Evolutionary conservation across 1,139 yeast species (phyloP).

Genomic region (Yamadazyma buinensis): DNA sequence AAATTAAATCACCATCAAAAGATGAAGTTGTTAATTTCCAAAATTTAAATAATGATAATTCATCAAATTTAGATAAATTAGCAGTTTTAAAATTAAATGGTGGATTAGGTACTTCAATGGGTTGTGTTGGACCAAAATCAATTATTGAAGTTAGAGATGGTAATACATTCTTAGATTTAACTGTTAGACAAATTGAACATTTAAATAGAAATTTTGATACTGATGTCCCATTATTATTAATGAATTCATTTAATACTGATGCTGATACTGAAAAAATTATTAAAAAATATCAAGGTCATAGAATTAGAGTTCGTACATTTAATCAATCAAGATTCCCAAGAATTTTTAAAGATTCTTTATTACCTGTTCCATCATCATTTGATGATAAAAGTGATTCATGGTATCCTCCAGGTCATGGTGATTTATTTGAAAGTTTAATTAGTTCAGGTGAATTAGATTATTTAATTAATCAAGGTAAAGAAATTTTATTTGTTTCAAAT

Average conservation of each 20-base stretch:
- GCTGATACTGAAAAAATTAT: slow-evolving; percentile 93
- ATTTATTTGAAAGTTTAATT: slow-evolving; percentile 84
- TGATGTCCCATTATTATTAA: slow-evolving; percentile 91
- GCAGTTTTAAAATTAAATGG: slow-evolving; percentile 97
- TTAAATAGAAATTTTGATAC: slow-evolving; percentile 87
- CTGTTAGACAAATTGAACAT: slow-evolving; percentile 96
- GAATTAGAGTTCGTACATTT: slow-evolving; percentile 91
- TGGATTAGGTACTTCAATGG: slow-evolving; percentile 99
- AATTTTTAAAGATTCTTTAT: slow-evolving; percentile 86
- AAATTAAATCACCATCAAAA: slow-evolving; percentile 81
- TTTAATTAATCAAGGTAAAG: slow-evolving; percentile 90
- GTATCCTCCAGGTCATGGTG: slow-evolving; percentile 99
- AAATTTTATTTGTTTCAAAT: slow-evolving; percentile 89
- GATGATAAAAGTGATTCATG: slow-evolving; percentile 80
- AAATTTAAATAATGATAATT: slow-evolving; percentile 36
- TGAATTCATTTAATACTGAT: slow-evolving; percentile 98
- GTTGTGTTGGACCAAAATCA: slow-evolving; percentile 98
- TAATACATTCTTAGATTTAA: slow-evolving; percentile 88
- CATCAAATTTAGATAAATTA: slow-evolving; percentile 65
- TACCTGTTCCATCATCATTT: slow-evolving; percentile 83
- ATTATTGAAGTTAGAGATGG: slow-evolving; percentile 99
- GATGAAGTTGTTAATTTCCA: slow-evolving; percentile 85
- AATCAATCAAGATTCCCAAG: slow-evolving; percentile 97
- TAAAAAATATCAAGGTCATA: slow-evolving; percentile 94
- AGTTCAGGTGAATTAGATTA: slow-evolving; percentile 91